Conservation (phyloP, 108 stramenopile species). For the Ochromonas danica region DNA sequence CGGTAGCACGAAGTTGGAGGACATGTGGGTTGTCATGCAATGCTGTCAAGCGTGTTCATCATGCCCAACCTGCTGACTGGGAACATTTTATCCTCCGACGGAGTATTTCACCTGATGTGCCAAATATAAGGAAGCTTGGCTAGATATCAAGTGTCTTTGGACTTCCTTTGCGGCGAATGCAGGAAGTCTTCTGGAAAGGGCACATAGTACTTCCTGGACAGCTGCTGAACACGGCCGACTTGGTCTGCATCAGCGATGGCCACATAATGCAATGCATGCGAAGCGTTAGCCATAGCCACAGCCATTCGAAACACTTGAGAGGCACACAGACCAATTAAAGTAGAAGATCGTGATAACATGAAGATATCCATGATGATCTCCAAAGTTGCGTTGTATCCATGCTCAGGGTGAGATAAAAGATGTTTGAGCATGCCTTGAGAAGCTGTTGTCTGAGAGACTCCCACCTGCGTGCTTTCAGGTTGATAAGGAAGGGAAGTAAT, state of each 20-base stretch:
- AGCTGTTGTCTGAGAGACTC: slow-evolving; percentile 7
- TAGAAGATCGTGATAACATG: not conserved
- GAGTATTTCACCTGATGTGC: no score
- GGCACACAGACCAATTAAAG: not conserved
- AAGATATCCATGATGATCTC: slow-evolving; percentile 12
- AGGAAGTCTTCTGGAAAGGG: slow-evolving; percentile 1
- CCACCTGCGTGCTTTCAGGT: not conserved
- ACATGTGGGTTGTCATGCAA: no score
- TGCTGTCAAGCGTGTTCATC: no score
- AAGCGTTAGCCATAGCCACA: not conserved
- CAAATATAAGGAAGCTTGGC: no score
- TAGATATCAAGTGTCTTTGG: no score
- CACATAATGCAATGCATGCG: not conserved
- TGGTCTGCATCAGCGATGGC: not conserved
- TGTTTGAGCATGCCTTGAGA: not conserved
- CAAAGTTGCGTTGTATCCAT: slow-evolving; percentile 4
- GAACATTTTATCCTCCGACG: no score
- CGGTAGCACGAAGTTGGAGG: no score
- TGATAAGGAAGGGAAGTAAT: no score
- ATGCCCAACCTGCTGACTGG: no score
- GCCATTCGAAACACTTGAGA: slow-evolving; percentile 24
- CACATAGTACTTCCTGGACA: not conserved
- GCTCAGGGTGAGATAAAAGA: not conserved
- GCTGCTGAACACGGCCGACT: not conserved
- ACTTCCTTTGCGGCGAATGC: no score